Base-by-base conservation (phyloP, 805 yeast genomes). In the Metschnikowia drakensbergensis region DNA sequence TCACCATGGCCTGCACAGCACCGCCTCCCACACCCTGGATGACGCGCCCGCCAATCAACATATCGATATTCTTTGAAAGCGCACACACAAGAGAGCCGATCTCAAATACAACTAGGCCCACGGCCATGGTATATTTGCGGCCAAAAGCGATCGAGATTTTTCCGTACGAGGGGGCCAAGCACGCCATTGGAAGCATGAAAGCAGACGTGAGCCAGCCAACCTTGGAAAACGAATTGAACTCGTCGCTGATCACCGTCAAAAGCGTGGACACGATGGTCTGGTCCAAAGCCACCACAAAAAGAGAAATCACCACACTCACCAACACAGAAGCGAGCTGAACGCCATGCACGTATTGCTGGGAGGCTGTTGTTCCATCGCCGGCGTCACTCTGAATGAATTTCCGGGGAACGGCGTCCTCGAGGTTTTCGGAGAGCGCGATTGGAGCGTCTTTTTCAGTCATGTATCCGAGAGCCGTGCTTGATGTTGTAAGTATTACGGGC, bases 11-110 rank as follows among this genome's bases (percentile, higher is more conserved):
- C 55, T 79, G 82, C 42, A 84, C 74, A 26, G 86, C 86, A 33
- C 87, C 84, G 7, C 83, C 89, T 11, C 91, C 92, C 31, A 81
- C 59, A 45, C 94, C 94, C 46, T 82, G 81, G 22, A 86, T 66
- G 6, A 80, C 83, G 57, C 96, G 74, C 0, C 89, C 91, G 3
- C 82, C 88, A 50, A 86, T 82, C 41, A 86, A 63, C 74, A 79
- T 76, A 46, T 74, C 68, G 81, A 86, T 82, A 31, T 72, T 69
- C 17, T 57, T 62, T 1, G 88, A 65, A 4, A 79, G 53, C 1
- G 86, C 91, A 47, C 78, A 68, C 5, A 84, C 64, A 46, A 83
- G 66, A 0, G 88, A 82, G 0, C 91, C 91, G 3, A 76, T 63
- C 58, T 81, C 82, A 58, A 84, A 84, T 2, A 85, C 55, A 1